Evolutionary conservation across 352 stramenopile species (phyloP).

Genomic region (Phytophthora sp.): DNA sequence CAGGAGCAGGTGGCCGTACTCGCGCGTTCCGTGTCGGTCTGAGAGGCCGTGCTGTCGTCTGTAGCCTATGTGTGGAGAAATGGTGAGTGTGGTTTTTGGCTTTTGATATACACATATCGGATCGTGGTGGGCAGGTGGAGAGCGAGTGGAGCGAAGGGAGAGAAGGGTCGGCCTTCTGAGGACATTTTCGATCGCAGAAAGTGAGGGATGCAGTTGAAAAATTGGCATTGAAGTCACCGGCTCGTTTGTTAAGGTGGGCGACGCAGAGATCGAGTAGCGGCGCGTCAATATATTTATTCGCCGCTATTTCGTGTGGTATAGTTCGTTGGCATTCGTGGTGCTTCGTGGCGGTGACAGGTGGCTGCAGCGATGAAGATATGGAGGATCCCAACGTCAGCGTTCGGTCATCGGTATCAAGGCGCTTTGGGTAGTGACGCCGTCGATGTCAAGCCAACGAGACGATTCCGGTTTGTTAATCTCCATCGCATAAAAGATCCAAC

Average conservation of each 20-base stretch:
- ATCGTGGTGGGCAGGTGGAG: constrained; percentile 26
- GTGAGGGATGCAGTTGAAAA: constrained; percentile 20
- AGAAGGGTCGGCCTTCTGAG: constrained; percentile 23
- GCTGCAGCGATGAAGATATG: background rate
- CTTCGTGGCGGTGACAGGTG: background rate
- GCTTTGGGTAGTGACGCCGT: background rate
- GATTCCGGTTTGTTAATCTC: too few relatives aligned
- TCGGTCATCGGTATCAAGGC: too few relatives aligned
- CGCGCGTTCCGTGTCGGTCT: constrained; percentile 64
- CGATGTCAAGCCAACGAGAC: constrained; percentile 16
- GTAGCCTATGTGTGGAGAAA: constrained; percentile 39
- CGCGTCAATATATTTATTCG: constrained; percentile 57
- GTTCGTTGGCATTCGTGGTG: constrained; percentile 13
- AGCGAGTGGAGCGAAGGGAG: constrained; percentile 18
- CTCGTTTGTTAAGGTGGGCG: constrained; percentile 13
- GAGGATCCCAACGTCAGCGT: background rate
- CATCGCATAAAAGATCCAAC: constrained; percentile 3
- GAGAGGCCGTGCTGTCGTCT: constrained; percentile 24
- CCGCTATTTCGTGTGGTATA: constrained; percentile 26
- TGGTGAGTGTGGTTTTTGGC: constrained; percentile 38
- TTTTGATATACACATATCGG: constrained; percentile 43
- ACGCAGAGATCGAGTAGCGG: constrained; percentile 25
- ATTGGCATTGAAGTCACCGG: constrained; percentile 26
- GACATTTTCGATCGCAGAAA: constrained; percentile 49
- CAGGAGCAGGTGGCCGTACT: constrained; percentile 74